Evolutionary conservation across 2,329 filamentous ascomycete species (phyloP), one percentile per base, ranked within the genome.

Genomic region (Hymenoscyphus fraxineus): DNA sequence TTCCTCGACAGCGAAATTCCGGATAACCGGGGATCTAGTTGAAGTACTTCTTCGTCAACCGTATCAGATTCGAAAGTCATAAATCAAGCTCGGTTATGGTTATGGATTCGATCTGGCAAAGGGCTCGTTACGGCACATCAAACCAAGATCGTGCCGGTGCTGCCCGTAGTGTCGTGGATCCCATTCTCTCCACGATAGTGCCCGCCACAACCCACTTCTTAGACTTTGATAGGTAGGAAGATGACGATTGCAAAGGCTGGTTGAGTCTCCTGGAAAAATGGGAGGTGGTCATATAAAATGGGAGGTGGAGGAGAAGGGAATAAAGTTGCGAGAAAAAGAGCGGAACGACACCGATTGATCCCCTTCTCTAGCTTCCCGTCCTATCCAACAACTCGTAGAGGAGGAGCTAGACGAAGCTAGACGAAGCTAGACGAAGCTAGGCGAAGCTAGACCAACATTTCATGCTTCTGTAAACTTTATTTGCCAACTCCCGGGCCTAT

Each of bases 21-120:
- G n/a, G n/a, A 22, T 22, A 51, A 22, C 44, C 12, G 44, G 19
- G 44, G 44, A 16, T 51, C 6, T 22, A 27, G n/a, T 51, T n/a
- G 44, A 22, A n/a, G 27, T 51, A 51, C 44, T 22, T 51, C 22
- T 51, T 51, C 22, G 19, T n/a, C 22, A 51, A 51, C n/a, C 44
- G 44, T 51, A 51, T 51, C 19, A 10, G 10, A 10, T 51, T 58
- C 56, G 59, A 61, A 64, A 58, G 19, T 58, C 35, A 64, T 60
- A 58, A 47, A 64, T 60, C 47, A n/a, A 65, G 15, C 57, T 55
- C 9, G 35, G 35, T 35, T 35, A 35, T 6, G 55, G 51, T 64
- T 62, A 62, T 51, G 59, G 61, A 66, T 65, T 68, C 64, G 62
- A 69, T 68, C 65, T 65, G 32, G 62, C 60, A 61, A 61, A 60